Conservation (phyloP, 306 rosid species). For the Arachis stenosperma region DNA sequence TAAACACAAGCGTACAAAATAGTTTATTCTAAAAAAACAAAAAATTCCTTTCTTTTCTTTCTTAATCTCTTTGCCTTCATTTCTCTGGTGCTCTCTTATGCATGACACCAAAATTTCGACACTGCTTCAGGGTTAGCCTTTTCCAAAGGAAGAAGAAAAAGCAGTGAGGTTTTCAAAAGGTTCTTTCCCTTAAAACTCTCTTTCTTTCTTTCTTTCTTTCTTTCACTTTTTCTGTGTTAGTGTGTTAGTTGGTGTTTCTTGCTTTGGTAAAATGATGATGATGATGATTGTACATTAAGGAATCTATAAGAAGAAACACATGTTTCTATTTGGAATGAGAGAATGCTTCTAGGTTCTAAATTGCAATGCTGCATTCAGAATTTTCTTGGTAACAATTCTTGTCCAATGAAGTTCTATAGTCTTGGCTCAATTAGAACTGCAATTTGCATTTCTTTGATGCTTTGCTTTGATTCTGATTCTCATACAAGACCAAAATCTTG, state of each 20-base stretch:
- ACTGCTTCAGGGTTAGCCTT: constrained; percentile 30
- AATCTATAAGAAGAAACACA: not conserved
- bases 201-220: not conserved
- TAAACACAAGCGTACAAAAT: constrained; percentile 56
- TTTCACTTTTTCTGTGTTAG: not conserved
- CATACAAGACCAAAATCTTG: constrained; percentile 32
- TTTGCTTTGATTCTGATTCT: constrained; percentile 24
- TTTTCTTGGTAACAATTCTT: constrained; percentile 30
- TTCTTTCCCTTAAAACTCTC: constrained; percentile 37
- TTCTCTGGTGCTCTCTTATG: constrained; percentile 26
- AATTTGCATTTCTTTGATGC: constrained; percentile 25
- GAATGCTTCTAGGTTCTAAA: constrained; percentile 20
- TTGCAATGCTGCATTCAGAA: not conserved
- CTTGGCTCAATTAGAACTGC: constrained; percentile 3
- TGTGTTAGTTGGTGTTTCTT: constrained; percentile 43
- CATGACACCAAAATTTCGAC: constrained; percentile 24
- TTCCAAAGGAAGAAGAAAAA: constrained; percentile 32
- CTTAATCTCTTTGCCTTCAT: constrained; percentile 25
- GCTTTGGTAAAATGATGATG: not conserved
- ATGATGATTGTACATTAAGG: constrained; percentile 17
- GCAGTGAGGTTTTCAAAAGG: constrained; percentile 38
- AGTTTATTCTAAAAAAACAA: constrained; percentile 47
- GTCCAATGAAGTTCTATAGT: constrained; percentile 15
- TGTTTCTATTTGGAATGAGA: not conserved
- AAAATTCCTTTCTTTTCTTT: constrained; percentile 40